Evolutionary conservation across 2,329 filamentous ascomycete species (phyloP).

Genomic region (Eutypa lata): DNA sequence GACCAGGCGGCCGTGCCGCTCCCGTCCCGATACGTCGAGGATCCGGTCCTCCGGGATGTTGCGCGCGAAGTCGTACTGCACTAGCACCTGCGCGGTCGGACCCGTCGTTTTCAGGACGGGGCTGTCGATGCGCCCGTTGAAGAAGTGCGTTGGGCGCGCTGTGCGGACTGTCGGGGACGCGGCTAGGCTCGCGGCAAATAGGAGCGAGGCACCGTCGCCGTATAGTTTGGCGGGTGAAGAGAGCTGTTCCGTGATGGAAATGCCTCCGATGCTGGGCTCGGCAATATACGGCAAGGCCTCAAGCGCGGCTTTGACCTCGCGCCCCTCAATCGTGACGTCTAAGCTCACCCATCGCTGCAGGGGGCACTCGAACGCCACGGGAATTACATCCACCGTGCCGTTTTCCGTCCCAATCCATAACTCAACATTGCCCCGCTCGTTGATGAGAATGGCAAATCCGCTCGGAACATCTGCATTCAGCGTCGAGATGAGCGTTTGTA

Average conservation of each 20-base stretch:
- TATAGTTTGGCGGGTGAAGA: neutral
- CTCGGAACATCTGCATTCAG: neutral
- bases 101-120: slow-evolving; percentile 2
- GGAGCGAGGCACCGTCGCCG: neutral
- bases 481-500: slow-evolving; percentile 7
- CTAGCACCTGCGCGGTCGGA: neutral
- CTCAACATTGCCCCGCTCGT: neutral
- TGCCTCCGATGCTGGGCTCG: neutral
- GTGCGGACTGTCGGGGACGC: neutral
- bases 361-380: neutral
- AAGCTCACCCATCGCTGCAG: neutral
- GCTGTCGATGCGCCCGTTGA: slow-evolving; percentile 17
- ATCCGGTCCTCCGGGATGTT: slow-evolving; percentile 7
- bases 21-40: slow-evolving; percentile 21
- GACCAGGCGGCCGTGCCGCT: slow-evolving; percentile 21
- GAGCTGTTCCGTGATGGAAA: neutral
- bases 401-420: neutral
- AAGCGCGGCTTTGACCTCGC: neutral
- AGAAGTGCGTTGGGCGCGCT: slow-evolving; percentile 9
- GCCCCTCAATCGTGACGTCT: neutral
- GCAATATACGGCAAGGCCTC: neutral
- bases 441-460: slow-evolving; percentile 1
- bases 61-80: slow-evolving; percentile 1
- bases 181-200: slow-evolving; percentile 1
- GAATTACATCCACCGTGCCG: neutral